phyloP scores from a whole-genome alignment of 805 yeast species.

The Jamesozyma piceae region DNA sequence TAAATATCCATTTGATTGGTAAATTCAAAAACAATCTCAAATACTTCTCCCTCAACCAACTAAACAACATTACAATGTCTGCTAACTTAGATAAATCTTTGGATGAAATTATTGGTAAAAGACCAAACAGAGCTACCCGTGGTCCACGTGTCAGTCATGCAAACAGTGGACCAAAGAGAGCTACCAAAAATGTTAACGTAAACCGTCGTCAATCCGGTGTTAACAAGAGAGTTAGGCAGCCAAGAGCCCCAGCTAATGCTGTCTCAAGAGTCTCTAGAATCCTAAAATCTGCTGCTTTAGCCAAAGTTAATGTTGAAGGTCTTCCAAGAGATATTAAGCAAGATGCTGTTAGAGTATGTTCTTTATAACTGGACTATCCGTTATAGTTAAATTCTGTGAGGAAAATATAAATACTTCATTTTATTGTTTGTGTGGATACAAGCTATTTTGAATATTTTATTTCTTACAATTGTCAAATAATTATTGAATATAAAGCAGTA shows the following conservation, averaged over 20 bases:
- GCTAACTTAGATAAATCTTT: constrained; percentile 82
- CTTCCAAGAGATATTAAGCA: constrained; percentile 80
- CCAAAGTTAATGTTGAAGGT: constrained; percentile 78
- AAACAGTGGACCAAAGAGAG: constrained; percentile 26
- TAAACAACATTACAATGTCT: constrained; percentile 41
- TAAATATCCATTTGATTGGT: neutral
- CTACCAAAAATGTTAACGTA: constrained; percentile 25
- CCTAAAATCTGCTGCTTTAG: constrained; percentile 46
- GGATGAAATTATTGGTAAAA: constrained; percentile 80
- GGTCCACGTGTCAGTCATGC: constrained; percentile 18
- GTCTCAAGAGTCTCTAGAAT: constrained; percentile 32
- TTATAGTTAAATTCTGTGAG: neutral
- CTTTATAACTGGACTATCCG: neutral
- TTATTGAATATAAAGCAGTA: neutral
- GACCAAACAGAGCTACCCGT: constrained; percentile 27
- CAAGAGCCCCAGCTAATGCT: constrained; percentile 26
- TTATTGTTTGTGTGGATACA: constrained; percentile 1
- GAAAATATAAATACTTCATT: neutral
- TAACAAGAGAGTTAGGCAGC: constrained; percentile 11
- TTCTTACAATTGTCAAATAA: neutral
- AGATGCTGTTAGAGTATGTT: constrained; percentile 79
- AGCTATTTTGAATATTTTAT: neutral
- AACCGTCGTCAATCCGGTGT: constrained; percentile 20
- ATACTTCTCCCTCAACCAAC: neutral
- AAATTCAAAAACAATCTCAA: neutral